Percentiles rank a stretch among this genome's conserved stretches.
Evolutionary conservation across 1,139 yeast species (phyloP).

Genomic region (Candida freyschussii): DNA sequence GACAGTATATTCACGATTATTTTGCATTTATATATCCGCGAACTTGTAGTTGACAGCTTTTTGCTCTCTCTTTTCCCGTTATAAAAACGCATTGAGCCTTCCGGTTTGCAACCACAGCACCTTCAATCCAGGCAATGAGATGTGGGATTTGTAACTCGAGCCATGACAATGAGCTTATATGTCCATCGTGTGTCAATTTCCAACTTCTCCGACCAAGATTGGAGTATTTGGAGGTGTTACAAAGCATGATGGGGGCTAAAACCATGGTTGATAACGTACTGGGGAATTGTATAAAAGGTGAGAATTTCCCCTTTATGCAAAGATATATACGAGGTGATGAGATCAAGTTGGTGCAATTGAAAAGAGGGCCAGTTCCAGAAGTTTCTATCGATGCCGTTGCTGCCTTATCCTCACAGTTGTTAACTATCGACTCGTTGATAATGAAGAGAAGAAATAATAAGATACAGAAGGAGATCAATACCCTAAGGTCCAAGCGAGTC

Average conservation of each 20-base stretch:
- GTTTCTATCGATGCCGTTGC: constrained; percentile 8
- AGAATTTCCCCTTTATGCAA: constrained; percentile 11
- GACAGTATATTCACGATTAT: too few relatives aligned
- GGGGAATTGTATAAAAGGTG: constrained; percentile 17
- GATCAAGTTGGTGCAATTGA: constrained; percentile 1
- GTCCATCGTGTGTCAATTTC: constrained; percentile 16
- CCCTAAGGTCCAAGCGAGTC: background rate
- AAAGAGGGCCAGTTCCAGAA: background rate
- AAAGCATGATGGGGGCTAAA: constrained; percentile 9
- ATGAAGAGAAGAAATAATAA: constrained; percentile 10
- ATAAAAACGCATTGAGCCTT: too few relatives aligned
- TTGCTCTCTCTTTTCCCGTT: too few relatives aligned
- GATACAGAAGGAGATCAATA: constrained; percentile 8
- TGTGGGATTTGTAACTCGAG: constrained; percentile 19
- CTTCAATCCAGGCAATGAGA: too few relatives aligned
- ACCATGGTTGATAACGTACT: constrained; percentile 14
- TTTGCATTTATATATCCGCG: too few relatives aligned
- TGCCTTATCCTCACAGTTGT: constrained; percentile 19
- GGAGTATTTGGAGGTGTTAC: constrained; percentile 14
- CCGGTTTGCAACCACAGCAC: too few relatives aligned
- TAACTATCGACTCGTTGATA: constrained; percentile 18
- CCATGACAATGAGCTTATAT: constrained; percentile 6
- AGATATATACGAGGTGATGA: constrained; percentile 7
- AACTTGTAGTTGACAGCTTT: too few relatives aligned
- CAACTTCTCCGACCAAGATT: constrained; percentile 14